These are phyloP conservation scores for Nakazawaea wyomingensis DNA, from an alignment of 805 yeast genomes.

Conservation along the genomic window DNA sequence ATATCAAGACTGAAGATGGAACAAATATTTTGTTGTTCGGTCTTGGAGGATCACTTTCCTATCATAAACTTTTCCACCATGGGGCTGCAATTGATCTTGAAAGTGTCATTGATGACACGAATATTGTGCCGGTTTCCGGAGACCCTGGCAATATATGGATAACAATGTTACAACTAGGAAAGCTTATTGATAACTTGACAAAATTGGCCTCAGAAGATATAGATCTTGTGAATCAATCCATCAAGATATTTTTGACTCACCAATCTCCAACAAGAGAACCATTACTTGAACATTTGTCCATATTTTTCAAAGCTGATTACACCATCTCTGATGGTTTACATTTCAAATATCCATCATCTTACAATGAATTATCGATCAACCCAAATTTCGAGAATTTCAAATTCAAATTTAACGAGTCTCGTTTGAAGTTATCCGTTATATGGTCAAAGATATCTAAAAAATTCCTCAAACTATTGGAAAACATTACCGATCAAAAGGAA, in stretches of 20 bases:
- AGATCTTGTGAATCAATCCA: conserved; percentile 31
- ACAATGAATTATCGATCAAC: conserved; percentile 61
- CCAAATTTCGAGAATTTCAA: conserved; percentile 61
- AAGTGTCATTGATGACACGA: conserved; percentile 25
- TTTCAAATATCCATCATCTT: conserved; percentile 63
- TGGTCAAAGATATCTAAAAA: conserved; percentile 59
- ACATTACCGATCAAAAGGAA: conserved; percentile 30
- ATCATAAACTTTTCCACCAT: conserved; percentile 63
- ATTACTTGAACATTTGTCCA: conserved; percentile 60
- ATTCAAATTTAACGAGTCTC: conserved; percentile 54
- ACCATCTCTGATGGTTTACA: conserved; percentile 71
- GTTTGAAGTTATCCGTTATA: conserved; percentile 55
- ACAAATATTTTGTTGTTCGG: conserved; percentile 56
- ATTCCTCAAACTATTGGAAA: conserved; percentile 35
- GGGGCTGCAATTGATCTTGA: conserved; percentile 39
- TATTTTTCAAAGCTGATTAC: conserved; percentile 63
- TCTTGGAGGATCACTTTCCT: conserved; percentile 65
- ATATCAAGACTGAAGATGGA: conserved; percentile 36
- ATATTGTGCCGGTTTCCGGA: conserved; percentile 47
- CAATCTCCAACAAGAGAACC: conserved; percentile 71
- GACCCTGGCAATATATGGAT: conserved; percentile 72
- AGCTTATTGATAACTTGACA: conserved; percentile 44
- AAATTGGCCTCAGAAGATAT: conserved; percentile 30
- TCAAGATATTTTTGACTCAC: conserved; percentile 61
- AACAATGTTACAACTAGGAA: conserved; percentile 66